A percentile compares a stretch with the other conserved stretches of the same genome.
Conservation (phyloP, 2,329 filamentous ascomycete species). For the Beauveria bassiana region DNA sequence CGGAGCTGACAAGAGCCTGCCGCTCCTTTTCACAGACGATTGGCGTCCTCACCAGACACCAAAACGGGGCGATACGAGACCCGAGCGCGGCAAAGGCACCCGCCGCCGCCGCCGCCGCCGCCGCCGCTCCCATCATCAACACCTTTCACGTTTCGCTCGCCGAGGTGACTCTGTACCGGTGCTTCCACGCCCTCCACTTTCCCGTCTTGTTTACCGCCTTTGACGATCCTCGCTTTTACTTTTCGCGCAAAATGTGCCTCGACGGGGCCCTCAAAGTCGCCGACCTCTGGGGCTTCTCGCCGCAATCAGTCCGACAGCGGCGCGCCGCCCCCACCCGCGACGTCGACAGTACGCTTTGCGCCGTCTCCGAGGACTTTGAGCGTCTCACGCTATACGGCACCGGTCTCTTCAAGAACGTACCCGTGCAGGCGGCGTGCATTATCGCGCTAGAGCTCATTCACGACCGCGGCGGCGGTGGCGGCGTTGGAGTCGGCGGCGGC, state of each 20-base stretch:
- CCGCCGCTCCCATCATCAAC: slow-evolving; percentile 15
- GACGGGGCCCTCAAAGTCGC: slow-evolving; percentile 32
- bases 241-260: slow-evolving; percentile 42
- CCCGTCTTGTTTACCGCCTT: slow-evolving; percentile 37
- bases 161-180: slow-evolving; percentile 37
- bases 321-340: not conserved
- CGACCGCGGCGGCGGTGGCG: slow-evolving; percentile 37
- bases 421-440: slow-evolving; percentile 31
- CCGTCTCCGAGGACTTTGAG: slow-evolving; percentile 21
- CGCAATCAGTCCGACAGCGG: slow-evolving; percentile 12
- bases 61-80: slow-evolving; percentile 5
- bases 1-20: slow-evolving; percentile 34
- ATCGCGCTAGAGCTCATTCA: slow-evolving; percentile 39
- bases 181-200: slow-evolving; percentile 47
- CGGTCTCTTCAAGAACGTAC: slow-evolving; percentile 35
- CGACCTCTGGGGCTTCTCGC: slow-evolving; percentile 23
- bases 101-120: not conserved
- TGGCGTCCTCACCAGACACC: slow-evolving; percentile 27
- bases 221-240: slow-evolving; percentile 41
- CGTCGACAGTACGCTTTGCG: no score
- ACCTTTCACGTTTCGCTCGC: slow-evolving; percentile 35
- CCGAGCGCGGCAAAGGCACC: not conserved
- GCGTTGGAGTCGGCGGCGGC: slow-evolving; percentile 17
- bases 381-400: slow-evolving; percentile 33
- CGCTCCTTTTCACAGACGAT: slow-evolving; percentile 26